Conservation (phyloP, 2,329 filamentous ascomycete genomes). For the Pestalotiopsis sp. region DNA sequence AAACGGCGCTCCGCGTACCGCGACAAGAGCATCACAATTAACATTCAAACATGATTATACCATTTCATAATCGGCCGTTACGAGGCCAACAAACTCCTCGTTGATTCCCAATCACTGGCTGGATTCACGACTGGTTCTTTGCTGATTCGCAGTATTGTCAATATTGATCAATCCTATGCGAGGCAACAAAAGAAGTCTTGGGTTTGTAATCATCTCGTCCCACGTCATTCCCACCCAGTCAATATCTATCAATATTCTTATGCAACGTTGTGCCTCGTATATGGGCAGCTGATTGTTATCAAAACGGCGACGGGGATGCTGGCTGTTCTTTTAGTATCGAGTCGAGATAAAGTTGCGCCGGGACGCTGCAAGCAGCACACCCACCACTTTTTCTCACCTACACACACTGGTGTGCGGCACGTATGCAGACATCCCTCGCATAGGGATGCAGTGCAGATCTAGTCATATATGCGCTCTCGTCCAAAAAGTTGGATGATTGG, state of each 20-base stretch:
- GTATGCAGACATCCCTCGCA: background rate
- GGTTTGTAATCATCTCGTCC: background rate
- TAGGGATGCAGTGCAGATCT: background rate
- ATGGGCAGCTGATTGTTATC: background rate
- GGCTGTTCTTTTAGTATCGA: background rate
- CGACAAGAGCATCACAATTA: background rate
- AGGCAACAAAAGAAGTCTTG: background rate
- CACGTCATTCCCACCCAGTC: background rate
- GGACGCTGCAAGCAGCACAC: background rate
- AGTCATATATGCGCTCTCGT: background rate
- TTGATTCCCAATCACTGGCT: background rate
- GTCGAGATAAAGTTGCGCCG: background rate
- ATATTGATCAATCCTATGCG: background rate
- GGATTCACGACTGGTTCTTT: background rate
- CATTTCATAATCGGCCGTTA: background rate
- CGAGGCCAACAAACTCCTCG: background rate
- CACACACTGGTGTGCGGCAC: background rate
- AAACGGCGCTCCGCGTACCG: background rate
- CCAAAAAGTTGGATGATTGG: background rate
- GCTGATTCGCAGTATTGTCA: background rate
- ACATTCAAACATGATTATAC: background rate
- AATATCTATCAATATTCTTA: background rate
- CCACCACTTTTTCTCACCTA: background rate
- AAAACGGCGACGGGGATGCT: background rate
- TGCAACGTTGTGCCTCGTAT: background rate